Conservation (phyloP, 2,329 filamentous ascomycete species). For the Cadophora luteo-olivacea region DNA sequence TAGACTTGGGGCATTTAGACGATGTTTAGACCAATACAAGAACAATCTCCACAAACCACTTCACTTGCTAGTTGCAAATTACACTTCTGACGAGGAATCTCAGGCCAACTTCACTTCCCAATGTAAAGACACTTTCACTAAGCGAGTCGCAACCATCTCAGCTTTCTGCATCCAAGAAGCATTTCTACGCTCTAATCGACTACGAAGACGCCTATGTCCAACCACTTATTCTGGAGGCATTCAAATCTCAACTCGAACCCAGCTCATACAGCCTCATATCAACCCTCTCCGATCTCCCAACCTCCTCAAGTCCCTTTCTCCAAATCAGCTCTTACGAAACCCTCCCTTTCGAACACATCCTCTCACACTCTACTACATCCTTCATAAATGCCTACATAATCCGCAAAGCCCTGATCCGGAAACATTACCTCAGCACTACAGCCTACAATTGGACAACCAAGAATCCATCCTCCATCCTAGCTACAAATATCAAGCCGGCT, state of each 20-base stretch:
- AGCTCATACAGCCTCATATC: conserved; percentile 62
- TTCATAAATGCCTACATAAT: conserved; percentile 92
- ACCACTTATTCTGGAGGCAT: conserved; percentile 78
- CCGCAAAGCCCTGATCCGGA: conserved; percentile 93
- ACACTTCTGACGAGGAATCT: conserved; percentile 36
- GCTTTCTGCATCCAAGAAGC: conserved; percentile 34
- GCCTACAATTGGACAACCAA: conserved; percentile 87
- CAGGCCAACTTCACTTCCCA: conserved; percentile 31
- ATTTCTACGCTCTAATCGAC: conserved; percentile 75
- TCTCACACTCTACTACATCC: conserved; percentile 64
- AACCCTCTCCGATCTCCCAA: conserved; percentile 47
- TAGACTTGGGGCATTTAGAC: conserved; percentile 43
- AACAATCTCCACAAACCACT: conserved; percentile 6
- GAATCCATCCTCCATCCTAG: conserved; percentile 73
- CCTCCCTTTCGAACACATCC: conserved; percentile 81
- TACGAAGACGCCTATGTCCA: conserved; percentile 93
- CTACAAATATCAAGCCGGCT: conserved; percentile 73
- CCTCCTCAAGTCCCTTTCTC: conserved; percentile 50
- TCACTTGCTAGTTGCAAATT: not conserved
- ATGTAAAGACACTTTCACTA: conserved; percentile 31
- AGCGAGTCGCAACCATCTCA: conserved; percentile 13
- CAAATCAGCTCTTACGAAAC: conserved; percentile 88
- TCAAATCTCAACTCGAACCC: conserved; percentile 65
- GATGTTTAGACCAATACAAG: conserved; percentile 44
- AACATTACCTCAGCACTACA: conserved; percentile 89